These are phyloP conservation scores for Fusarium papillatum DNA, from an alignment of 2,329 filamentous ascomycete species.

Conservation along the genomic window DNA sequence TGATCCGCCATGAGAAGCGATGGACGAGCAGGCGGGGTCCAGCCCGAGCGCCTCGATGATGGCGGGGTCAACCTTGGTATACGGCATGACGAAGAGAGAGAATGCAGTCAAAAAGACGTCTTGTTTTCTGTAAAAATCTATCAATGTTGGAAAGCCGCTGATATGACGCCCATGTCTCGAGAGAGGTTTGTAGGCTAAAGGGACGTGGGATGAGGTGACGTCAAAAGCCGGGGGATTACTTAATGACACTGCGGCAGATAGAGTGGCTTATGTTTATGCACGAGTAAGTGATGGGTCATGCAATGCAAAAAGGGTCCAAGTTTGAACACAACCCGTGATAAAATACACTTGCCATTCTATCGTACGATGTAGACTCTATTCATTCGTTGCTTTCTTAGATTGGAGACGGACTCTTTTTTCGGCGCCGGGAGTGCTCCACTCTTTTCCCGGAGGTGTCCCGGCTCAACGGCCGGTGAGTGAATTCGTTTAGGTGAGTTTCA, in stretches of 20 bases:
- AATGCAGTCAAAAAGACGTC: background rate
- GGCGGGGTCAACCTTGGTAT: conserved; percentile 27
- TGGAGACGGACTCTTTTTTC: background rate
- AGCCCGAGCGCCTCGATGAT: conserved; percentile 60
- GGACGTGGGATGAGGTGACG: conserved; percentile 43
- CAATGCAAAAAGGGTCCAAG: background rate
- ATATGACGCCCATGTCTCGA: conserved; percentile 4
- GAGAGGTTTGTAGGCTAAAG: background rate
- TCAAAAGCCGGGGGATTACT: conserved; percentile 41
- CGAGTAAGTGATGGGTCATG: background rate
- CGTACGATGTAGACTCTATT: background rate
- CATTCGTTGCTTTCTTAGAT: background rate
- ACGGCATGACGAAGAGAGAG: conserved; percentile 17
- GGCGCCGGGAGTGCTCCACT: background rate
- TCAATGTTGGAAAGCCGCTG: background rate
- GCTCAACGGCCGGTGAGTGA: background rate
- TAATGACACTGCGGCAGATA: conserved; percentile 29
- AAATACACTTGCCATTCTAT: background rate
- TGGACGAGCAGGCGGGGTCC: conserved; percentile 71
- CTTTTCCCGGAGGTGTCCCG: background rate
- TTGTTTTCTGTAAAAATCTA: background rate
- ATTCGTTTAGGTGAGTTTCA: background rate
- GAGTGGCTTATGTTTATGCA: background rate
- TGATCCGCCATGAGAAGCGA: conserved; percentile 74
- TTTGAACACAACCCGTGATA: background rate